Base-by-base conservation (phyloP, 2,329 filamentous ascomycete species). In the Fusarium gaditjirri region DNA sequence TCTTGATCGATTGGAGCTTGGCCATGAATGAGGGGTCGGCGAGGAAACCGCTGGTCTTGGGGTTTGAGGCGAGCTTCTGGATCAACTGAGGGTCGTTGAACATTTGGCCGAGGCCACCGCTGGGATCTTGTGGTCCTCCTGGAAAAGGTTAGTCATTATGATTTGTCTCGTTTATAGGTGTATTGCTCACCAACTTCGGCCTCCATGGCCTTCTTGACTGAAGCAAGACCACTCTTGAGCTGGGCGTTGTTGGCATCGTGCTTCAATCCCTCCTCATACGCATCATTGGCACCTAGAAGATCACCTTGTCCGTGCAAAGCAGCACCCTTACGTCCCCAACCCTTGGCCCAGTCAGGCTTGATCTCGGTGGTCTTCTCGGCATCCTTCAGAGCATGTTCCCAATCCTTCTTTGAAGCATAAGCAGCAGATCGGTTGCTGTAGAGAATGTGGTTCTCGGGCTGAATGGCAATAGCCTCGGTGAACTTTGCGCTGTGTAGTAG, bases 331-430 rank as follows among this genome's bases (percentile, higher is more conserved):
- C 96, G 91, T 65, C 93, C 92, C 92, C 94, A 98, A 74, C 96
- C 96, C 85, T 98, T 98, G 67, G 94, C 91, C 96, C 96, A 99
- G 86, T 98, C 96, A 17, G 95, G 93, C 87, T 99, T 98, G 82
- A 99, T 86, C 83, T 97, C 90, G 61, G 93, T 97, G 6, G 94
- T 96, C 88, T 98, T 98, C 80, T 92, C 92, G 64, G 96, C 96
- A 87, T 99, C 96, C 71, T 92, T 88, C 31, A 98, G 86, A 25
- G 96, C 96, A 75, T 92, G 89, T 72, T 93, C 86, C 87, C 93
- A 99, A 65, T 98, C 90, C 82, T 91, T 94, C 83, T 97, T 93
- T 58, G 96, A 98, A 47, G 95, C 94, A 80, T 97, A 90, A 49
- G 90, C 90, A 63, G 90, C 96, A 35, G 96, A 98, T 76, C 96